Base-by-base conservation (phyloP, 2,329 filamentous ascomycete genomes). In the Fusarium odoratissimum region DNA sequence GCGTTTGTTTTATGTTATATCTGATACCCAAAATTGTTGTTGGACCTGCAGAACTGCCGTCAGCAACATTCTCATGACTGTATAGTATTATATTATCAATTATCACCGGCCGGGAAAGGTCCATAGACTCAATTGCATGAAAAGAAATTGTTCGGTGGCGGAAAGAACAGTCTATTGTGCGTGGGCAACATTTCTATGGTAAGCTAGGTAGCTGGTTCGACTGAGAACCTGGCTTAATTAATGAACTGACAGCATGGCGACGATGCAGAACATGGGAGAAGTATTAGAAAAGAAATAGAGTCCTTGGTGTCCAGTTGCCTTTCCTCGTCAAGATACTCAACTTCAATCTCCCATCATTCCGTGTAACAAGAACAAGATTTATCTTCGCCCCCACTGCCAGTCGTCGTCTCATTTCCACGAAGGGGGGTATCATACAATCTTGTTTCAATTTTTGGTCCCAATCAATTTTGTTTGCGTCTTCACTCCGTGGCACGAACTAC, bases 131-230 rank as follows among this genome's bases (percentile, higher is more conserved):
- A 19, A 28, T 23, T 55, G 21, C 31, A 41, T 28, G 14, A 19
- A 45, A 41, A n/a, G 61, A 45, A 25, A 30, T 42, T 64, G n/a
- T 35, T 64, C 48, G 48, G 46, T 74, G 68, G 73, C 73, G 75
- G 67, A 75, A 76, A 77, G 74, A 74, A 58, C 70, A 68, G 68
- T 79, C 69, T 76, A 75, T 79, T 77, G 72, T 79, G 77, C 78
- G 77, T 79, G 78, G 73, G 78, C 78, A 78, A 74, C 66, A 71
- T 76, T 48, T 77, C 77, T 78, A 77, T 76, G 65, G 62, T 71
- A 71, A 73, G 75, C 72, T 76, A 70, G 66, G 71, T 65, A 70
- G 75, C 72, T 68, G 70, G 66, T 69, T 73, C 71, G 58, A 64
- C 66, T 55, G 52, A 54, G 73, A 69, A 71, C 67, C 58, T 69